A percentile compares a stretch with the other conserved stretches of the same genome.
Evolutionary conservation across 306 rosid species (phyloP).

Genomic region (Neltuma alba): DNA sequence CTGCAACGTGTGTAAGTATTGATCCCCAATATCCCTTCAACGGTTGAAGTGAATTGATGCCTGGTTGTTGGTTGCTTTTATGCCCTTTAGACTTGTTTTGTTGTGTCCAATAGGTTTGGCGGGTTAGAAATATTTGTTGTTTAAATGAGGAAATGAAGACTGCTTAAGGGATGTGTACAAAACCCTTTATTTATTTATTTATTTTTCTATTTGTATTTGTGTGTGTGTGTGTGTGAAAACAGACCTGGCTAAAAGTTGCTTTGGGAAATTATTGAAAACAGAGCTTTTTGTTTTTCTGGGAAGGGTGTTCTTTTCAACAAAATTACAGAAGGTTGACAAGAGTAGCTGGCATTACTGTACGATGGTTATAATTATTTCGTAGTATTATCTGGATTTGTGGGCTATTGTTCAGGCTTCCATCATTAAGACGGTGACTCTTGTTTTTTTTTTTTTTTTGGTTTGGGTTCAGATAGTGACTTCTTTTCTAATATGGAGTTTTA

Average conservation of each 20-base stretch:
- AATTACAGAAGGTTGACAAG: background rate
- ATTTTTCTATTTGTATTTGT: no score
- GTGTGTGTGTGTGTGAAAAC: background rate
- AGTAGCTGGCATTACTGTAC: conserved; percentile 8
- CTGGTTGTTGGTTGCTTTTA: conserved; percentile 19
- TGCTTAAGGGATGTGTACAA: background rate
- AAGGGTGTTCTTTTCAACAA: background rate
- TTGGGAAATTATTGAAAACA: conserved; percentile 5
- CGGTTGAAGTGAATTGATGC: conserved; percentile 1
- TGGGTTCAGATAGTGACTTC: no score
- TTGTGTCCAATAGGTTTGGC: conserved; percentile 8
- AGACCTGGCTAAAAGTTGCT: background rate
- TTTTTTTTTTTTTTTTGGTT: no score
- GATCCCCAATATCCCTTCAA: conserved; percentile 20
- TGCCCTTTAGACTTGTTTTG: conserved; percentile 1
- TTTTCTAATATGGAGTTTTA: conserved; percentile 3
- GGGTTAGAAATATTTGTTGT: conserved; percentile 10
- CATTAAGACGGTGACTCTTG: background rate
- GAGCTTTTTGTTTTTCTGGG: background rate
- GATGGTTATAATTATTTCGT: background rate
- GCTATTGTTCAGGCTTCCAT: background rate
- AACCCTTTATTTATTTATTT: background rate
- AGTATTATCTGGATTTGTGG: conserved; percentile 13
- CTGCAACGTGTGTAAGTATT: conserved; percentile 77
- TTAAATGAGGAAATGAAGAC: conserved; percentile 5